Base-by-base conservation (phyloP, 768 basidiomycete species). In the Naganishia kalamii region DNA sequence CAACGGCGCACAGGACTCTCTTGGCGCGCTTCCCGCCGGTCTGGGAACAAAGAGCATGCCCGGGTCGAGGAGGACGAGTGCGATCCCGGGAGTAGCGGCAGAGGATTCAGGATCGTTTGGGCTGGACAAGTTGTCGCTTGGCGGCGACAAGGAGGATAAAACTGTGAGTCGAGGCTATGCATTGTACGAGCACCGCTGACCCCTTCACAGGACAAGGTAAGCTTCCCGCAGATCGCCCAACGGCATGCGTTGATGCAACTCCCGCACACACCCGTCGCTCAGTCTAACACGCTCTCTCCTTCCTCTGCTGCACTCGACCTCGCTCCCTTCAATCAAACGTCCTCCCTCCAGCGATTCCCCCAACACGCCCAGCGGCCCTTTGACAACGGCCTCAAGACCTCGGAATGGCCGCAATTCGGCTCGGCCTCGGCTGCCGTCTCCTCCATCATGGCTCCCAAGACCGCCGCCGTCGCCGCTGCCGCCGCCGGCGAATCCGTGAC, bases 331-430 rank as follows among this genome's bases (percentile, higher is more conserved):
- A 87, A 89, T 4, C 90, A 90, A 75, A 87, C 87, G 6, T 54
- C 50, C 7, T 35, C 33, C n/a, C 87, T 88, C 15, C 86, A 87
- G 27, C 69, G 73, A 43, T 60, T 63, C 62, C 21, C 83, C 52
- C 85, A 84, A 51, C 37, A 23, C 21, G 85, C 85, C 66, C 74
- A 81, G 32, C 77, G 80, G 66, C 85, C 79, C 29, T 79, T 83
- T 67, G 86, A 88, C 35, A 77, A 81, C 50, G 68, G 70, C 15
- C 62, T 74, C 50, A 74, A 74, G 75, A 82, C 89, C 10, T 91
- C 91, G 0, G 92, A 96, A 76, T 97, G 93, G 93, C 90, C 92
- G 33, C 90, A 92, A 76, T 96, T 92, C 79, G 81, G 85, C 49
- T 84, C 84, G 29, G 54, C 54, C 3, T 57, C 54, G 35, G 54